These are phyloP conservation scores for Trypanosoma caninum DNA, from an alignment of 208 protist species.

Conservation along the genomic window DNA sequence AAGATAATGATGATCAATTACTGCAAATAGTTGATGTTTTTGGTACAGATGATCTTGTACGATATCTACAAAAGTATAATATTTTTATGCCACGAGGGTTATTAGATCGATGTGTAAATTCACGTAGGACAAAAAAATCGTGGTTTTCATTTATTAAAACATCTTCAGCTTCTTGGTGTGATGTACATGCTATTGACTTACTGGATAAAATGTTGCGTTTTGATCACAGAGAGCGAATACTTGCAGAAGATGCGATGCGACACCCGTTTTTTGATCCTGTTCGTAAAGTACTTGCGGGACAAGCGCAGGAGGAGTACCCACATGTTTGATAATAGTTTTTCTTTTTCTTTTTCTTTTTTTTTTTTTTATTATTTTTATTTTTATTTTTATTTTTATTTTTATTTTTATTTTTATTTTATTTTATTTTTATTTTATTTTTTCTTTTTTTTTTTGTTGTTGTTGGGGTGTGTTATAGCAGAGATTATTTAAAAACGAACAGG, in stretches of 20 bases:
- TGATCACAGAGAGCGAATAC: conserved; percentile 96
- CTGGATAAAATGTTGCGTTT: conserved; percentile 96
- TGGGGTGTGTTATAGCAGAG: conserved; percentile 12
- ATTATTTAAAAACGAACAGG: conserved; percentile 11
- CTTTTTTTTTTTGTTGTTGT: conserved; percentile 15
- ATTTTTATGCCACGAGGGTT: conserved; percentile 88
- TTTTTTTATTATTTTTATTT: neutral
- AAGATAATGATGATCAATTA: conserved; percentile 99
- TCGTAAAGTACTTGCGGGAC: conserved; percentile 36
- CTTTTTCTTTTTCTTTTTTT: conserved; percentile 4
- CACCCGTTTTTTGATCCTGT: conserved; percentile 98
- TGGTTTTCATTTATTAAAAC: conserved; percentile 50
- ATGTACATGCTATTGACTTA: conserved; percentile 97
- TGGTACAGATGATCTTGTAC: conserved; percentile 93
- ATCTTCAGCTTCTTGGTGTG: conserved; percentile 70
- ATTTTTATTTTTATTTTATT: conserved; percentile 24
- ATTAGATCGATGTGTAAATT: conserved; percentile 34
- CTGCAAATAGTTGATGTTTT: conserved; percentile 95
- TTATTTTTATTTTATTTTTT: conserved; percentile 9
- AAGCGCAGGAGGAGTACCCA: conserved; percentile 69
- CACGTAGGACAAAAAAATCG: conserved; percentile 22
- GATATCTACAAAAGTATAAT: conserved; percentile 96
- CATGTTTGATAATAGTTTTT: neutral
- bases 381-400: neutral
- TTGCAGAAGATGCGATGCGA: conserved; percentile 96